Evolutionary conservation across 225 moss, liverwort and hornwort genomes (phyloP).

Genomic region (Anthoceros angustus): DNA sequence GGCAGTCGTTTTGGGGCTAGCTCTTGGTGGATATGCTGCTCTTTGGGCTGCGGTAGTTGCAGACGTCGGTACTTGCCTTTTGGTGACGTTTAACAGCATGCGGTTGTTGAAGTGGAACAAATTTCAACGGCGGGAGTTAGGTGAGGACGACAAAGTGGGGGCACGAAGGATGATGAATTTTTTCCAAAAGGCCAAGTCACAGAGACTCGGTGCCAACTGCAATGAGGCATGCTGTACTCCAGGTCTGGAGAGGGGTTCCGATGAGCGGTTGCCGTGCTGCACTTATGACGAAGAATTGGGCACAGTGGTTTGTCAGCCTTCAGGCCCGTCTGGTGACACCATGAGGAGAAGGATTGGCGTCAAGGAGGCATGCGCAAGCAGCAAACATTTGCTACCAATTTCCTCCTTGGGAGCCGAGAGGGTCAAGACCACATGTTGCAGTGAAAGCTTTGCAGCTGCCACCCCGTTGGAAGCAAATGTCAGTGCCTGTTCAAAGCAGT

Average conservation of each 20-base stretch:
- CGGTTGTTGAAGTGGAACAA: conserved; percentile 53
- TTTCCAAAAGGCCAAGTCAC: neutral
- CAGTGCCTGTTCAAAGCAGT: too few species aligned
- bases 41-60: conserved; percentile 86
- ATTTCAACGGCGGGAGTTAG: neutral
- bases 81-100: conserved; percentile 81
- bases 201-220: neutral
- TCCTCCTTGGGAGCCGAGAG: too few species aligned
- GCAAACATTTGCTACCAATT: neutral
- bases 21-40: conserved; percentile 64
- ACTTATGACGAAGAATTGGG: neutral
- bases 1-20: conserved; percentile 60
- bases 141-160: neutral
- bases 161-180: neutral
- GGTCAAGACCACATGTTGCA: too few species aligned
- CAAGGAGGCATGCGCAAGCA: neutral
- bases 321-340: neutral
- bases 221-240: neutral
- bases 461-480: too few species aligned
- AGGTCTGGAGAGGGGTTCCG: neutral
- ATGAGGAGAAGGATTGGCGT: neutral
- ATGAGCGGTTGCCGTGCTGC: neutral
- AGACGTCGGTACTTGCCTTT: conserved; percentile 79
- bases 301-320: neutral
- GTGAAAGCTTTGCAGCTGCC: too few species aligned